Evolutionary conservation across 768 basidiomycete genomes (phyloP).

Genomic region (Trametes cingulata): DNA sequence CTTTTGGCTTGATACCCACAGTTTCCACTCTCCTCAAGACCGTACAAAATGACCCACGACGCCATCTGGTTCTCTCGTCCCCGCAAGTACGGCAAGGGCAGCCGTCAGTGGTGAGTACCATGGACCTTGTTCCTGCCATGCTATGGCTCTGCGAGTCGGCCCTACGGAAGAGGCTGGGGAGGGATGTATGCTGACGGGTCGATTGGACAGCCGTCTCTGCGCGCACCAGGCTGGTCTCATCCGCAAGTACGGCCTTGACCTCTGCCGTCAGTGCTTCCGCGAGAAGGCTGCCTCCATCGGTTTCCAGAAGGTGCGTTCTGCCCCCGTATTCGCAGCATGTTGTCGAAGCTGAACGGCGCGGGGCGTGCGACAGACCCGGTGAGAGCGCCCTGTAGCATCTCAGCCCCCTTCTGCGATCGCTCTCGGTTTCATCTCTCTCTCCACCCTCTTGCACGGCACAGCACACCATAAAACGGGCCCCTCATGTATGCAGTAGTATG

Average conservation of each 20-base stretch:
- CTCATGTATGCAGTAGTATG: constrained; percentile 28
- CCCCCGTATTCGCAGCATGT: background rate
- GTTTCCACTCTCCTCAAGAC: constrained; percentile 24
- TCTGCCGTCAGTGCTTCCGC: constrained; percentile 98
- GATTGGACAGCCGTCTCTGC: constrained; percentile 76
- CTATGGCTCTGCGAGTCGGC: no score
- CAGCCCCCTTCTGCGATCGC: constrained; percentile 6
- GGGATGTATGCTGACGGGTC: constrained; percentile 19
- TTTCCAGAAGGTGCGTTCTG: constrained; percentile 76
- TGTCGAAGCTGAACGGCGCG: background rate
- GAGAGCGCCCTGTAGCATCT: constrained; percentile 14
- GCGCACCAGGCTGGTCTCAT: constrained; percentile 98
- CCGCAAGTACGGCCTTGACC: constrained; percentile 95
- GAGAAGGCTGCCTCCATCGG: constrained; percentile 93
- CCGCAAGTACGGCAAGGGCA: constrained; percentile 93
- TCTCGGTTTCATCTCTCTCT: constrained; percentile 10
- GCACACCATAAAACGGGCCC: constrained; percentile 13
- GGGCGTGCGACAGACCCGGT: constrained; percentile 24
- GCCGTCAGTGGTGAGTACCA: constrained; percentile 86
- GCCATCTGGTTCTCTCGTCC: constrained; percentile 97
- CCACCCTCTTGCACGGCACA: constrained; percentile 9
- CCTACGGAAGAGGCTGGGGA: no score
- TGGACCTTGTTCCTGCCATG: no score
- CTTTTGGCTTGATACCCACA: background rate
- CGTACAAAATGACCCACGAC: constrained; percentile 89